Evolutionary conservation across 257 asterid species (phyloP).

Genomic region (Echites panduratus): DNA sequence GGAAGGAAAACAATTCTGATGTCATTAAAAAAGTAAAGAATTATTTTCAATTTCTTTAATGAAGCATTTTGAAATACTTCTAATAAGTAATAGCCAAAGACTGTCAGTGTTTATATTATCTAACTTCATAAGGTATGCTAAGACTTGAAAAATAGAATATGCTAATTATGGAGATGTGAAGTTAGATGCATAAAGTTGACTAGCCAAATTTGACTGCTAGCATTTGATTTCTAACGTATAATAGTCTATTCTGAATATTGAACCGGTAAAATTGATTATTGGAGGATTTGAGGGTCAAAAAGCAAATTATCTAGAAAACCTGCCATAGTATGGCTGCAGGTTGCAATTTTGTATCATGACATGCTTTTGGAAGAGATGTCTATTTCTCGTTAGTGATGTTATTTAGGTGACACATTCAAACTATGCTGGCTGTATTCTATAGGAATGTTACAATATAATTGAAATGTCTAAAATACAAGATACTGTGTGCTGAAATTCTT

Average conservation of each 20-base stretch:
- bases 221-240: not conserved
- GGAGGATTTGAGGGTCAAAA: constrained; percentile 1
- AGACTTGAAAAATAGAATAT: not conserved
- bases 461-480: not conserved
- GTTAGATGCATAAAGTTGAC: not conserved
- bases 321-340: too few species aligned
- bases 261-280: not conserved
- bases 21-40: not conserved
- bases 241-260: not conserved
- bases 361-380: not conserved
- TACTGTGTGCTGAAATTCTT: not conserved
- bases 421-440: not conserved
- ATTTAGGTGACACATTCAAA: not conserved
- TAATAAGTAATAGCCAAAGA: not conserved
- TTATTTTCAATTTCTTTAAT: not conserved
- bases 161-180: not conserved
- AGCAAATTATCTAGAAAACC: too few species aligned
- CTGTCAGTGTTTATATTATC: not conserved
- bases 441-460: not conserved
- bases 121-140: not conserved
- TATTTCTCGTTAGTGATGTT: not conserved
- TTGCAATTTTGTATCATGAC: not conserved
- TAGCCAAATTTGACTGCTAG: not conserved
- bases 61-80: not conserved
- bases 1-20: not conserved